A percentile compares a stretch with the other conserved stretches of the same genome.
Evolutionary conservation across 1,284 basidiomycete genomes (phyloP).

Genomic region (Cryptococcus sp.): DNA sequence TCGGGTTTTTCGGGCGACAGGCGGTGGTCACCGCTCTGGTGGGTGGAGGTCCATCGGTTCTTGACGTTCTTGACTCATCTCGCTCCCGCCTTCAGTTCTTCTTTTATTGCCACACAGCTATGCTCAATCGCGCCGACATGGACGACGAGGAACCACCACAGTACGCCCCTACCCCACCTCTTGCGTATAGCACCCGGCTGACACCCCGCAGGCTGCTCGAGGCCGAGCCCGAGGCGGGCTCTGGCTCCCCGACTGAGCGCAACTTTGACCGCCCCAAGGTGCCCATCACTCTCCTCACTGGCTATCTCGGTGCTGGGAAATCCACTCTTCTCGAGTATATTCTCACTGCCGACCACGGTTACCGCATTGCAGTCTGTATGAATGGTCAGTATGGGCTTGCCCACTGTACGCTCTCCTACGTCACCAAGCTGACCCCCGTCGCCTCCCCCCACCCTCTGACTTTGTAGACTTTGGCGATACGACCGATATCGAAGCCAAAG

Average conservation of each 20-base stretch:
- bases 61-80: not conserved
- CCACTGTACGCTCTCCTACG: not conserved
- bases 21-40: not conserved
- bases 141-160: not conserved
- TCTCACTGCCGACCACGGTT: conserved; percentile 83
- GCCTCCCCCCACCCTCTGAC: not conserved
- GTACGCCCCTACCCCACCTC: not conserved
- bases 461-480: conserved; percentile 52
- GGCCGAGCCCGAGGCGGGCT: not conserved
- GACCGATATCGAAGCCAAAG: conserved; percentile 50
- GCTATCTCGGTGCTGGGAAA: conserved; percentile 83
- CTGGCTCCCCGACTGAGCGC: not conserved
- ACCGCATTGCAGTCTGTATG: conserved; percentile 94
- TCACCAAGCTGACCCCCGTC: not conserved
- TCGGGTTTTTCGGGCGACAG: conserved; percentile 5
- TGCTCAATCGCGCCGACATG: not conserved
- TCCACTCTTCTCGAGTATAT: conserved; percentile 80
- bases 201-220: not conserved
- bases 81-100: not conserved
- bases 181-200: too few relatives aligned
- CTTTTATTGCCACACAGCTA: not conserved
- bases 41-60: not conserved
- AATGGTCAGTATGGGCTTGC: conserved; percentile 56
- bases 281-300: conserved; percentile 84
- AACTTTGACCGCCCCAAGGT: conserved; percentile 53